A percentile compares a stretch with the other conserved stretches of the same genome.
phyloP scores from a whole-genome alignment of 441 rosid species.

The Adansonia gregorii region DNA sequence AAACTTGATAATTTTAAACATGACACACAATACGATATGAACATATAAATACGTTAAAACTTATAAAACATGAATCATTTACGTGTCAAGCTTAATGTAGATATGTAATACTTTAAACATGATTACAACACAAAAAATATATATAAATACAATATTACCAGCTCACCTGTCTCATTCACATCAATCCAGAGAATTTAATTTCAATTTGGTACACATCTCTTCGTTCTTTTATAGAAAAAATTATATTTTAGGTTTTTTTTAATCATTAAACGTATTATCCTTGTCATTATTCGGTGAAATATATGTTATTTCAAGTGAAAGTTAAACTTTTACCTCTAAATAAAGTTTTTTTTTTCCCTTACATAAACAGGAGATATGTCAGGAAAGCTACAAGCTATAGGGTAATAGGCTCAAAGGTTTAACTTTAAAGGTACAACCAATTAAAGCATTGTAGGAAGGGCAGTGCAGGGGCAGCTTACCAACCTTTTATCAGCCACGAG shows the following conservation, averaged over 20 bases:
- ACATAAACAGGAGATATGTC: constrained; percentile 2
- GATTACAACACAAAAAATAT: no score
- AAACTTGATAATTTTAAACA: neutral
- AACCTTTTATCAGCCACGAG: neutral
- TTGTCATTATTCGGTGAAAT: neutral
- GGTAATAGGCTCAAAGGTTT: neutral
- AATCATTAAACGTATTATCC: neutral
- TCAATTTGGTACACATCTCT: neutral
- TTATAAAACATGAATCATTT: no score
- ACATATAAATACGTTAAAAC: no score
- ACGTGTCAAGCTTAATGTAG: no score
- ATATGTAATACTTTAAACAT: no score
- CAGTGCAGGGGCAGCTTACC: neutral
- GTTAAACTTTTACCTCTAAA: neutral
- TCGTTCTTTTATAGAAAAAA: neutral
- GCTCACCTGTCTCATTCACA: neutral
- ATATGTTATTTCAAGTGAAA: neutral
- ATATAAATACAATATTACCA: no score
- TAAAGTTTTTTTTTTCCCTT: neutral
- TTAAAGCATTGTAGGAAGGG: neutral
- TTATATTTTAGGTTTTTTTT: neutral
- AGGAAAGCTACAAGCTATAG: neutral
- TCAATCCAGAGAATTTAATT: neutral
- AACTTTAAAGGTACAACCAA: constrained; percentile 8
- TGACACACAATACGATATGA: no score